Evolutionary conservation across 768 basidiomycete genomes (phyloP).

Genomic region (Suillus occidentalis): DNA sequence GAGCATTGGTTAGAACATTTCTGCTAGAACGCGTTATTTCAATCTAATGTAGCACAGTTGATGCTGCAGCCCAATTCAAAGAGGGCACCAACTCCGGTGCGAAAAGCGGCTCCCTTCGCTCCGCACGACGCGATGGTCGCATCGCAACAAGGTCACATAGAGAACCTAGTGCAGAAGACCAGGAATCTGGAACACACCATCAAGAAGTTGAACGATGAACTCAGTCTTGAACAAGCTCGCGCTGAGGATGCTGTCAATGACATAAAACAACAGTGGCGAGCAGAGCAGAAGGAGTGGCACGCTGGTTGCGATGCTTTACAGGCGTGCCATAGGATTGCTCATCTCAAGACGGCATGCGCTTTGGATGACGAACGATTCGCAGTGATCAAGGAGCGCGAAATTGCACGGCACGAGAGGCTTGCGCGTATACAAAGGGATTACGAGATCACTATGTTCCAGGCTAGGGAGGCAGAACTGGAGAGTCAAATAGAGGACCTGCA

Average conservation of each 20-base stretch:
- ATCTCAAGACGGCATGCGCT: constrained; percentile 53
- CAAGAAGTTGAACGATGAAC: constrained; percentile 52
- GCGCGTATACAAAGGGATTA: constrained; percentile 63
- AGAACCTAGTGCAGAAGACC: constrained; percentile 70
- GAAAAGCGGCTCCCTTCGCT: constrained; percentile 17
- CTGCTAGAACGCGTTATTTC: neutral
- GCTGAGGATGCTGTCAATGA: constrained; percentile 31
- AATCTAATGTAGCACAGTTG: neutral
- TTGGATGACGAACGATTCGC: constrained; percentile 53
- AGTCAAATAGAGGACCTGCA: constrained; percentile 51
- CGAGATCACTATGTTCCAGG: constrained; percentile 67
- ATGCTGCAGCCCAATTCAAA: constrained; percentile 5
- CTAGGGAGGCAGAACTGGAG: constrained; percentile 60
- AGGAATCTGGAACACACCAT: constrained; percentile 62
- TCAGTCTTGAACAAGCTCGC: constrained; percentile 43
- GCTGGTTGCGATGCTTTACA: constrained; percentile 64
- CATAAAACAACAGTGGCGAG: constrained; percentile 43
- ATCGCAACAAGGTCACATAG: constrained; percentile 66
- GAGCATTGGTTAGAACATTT: neutral
- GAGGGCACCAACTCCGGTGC: constrained; percentile 11
- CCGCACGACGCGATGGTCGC: constrained; percentile 52
- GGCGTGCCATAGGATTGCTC: constrained; percentile 62
- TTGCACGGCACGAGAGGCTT: constrained; percentile 55
- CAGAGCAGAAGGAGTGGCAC: constrained; percentile 58
- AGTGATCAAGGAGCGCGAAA: constrained; percentile 55